Evolutionary conservation across 768 basidiomycete genomes (phyloP), one percentile per base, ranked within the genome.

Genomic region (Amanita thiersii): DNA sequence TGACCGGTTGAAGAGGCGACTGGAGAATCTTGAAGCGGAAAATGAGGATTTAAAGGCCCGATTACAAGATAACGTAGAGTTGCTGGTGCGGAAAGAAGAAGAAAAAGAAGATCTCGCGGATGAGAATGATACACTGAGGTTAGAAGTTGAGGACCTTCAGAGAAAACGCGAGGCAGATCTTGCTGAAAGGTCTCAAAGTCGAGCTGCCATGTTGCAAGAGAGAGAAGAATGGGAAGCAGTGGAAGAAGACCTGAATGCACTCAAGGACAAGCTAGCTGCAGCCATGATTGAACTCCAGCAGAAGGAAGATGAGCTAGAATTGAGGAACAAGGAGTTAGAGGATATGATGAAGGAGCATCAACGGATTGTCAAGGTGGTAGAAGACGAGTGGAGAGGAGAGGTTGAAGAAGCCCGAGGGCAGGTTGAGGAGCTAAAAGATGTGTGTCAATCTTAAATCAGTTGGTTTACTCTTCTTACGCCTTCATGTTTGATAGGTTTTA

Each of bases 321-420:
- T 80, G 57, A 84, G 85, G 65, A 73, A 73, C 43, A 65, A 72
- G 45, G 87, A 90, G 56, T 77, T 92, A 33, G 80, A 85, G 2
- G 86, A 92, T 36, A 58, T 94, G 33, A 70, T 90, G 3, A 64
- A 63, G 4, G 84, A 90, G 53, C 84, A 88, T 54, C 70, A 79
- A 39, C 69, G 75, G 20, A 81, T 86, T 40, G 75, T 89, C 2
- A 72, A 74, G 14, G 71, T 73, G 2, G 81, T 90, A 5, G 86
- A 89, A 52, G 75, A 81, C 31, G 86, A 88, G 51, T 94, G 90
- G 90, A 66, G 82, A 42, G 86, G 84, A 2, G 92, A 94, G 55
- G 79, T 93, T 2, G 79, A 89, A 47, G 87, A 90, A 49, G 79
- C 79, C 1, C 70, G 81, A 45, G 73, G 68, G 2, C 87, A 88